Percentiles rank a stretch among this genome's conserved stretches.
Conservation (phyloP, 345 rosid genomes). For the Salix suchowensis region DNA sequence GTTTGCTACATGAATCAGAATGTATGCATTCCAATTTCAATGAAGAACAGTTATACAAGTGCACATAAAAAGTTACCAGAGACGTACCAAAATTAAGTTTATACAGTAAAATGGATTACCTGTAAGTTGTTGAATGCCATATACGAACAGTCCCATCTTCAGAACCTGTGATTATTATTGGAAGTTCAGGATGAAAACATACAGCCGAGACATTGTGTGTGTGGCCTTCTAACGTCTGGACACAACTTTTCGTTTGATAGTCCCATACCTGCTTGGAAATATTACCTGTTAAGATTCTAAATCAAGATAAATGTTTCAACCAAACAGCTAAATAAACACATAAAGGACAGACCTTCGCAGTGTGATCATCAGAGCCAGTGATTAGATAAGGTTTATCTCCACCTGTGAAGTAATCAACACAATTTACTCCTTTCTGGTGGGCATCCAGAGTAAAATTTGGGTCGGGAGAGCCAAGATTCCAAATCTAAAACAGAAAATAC, state of each 20-base stretch:
- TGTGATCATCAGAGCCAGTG: conserved; percentile 91
- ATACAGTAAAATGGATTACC: conserved; percentile 28
- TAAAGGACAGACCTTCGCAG: conserved; percentile 65
- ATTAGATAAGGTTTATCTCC: conserved; percentile 92
- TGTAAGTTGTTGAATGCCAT: conserved; percentile 82
- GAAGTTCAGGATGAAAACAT: conserved; percentile 80
- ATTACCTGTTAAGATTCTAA: neutral
- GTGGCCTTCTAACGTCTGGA: conserved; percentile 77
- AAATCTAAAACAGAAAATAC: conserved; percentile 38
- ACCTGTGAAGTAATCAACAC: conserved; percentile 90
- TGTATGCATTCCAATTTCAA: neutral
- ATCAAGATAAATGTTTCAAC: neutral
- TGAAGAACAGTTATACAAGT: neutral
- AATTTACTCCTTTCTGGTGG: conserved; percentile 89
- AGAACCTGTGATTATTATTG: conserved; percentile 74
- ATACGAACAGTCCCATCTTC: conserved; percentile 81
- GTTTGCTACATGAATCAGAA: neutral
- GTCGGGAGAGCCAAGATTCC: conserved; percentile 96
- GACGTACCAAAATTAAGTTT: neutral
- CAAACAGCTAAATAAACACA: neutral
- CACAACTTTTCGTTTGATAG: conserved; percentile 75
- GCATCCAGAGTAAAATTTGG: conserved; percentile 94
- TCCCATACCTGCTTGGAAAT: conserved; percentile 64
- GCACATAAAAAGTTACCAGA: neutral
- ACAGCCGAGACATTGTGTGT: conserved; percentile 86